A percentile compares a stretch with the other conserved stretches of the same genome.
Evolutionary conservation across 2,329 filamentous ascomycete genomes (phyloP).

Genomic region (Arthroderma sp.): DNA sequence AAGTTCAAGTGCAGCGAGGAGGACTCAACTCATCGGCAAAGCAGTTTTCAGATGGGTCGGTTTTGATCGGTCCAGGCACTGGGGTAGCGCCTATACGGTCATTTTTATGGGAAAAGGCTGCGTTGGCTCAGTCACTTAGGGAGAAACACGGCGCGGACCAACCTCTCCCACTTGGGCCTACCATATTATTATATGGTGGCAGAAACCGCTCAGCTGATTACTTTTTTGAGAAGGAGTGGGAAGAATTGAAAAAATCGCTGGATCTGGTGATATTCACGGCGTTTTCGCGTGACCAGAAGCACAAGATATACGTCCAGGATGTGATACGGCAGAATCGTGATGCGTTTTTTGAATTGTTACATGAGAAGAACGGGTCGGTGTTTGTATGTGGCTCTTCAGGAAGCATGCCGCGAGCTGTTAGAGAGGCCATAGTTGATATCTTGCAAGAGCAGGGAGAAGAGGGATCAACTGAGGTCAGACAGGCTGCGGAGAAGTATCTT

Average conservation of each 20-base stretch:
- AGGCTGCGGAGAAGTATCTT: constrained; percentile 44
- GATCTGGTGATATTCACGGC: constrained; percentile 47
- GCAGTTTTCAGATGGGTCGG: constrained; percentile 44
- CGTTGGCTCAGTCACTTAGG: constrained; percentile 21
- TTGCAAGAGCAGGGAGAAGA: constrained; percentile 35
- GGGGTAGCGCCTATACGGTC: constrained; percentile 75
- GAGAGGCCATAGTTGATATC: constrained; percentile 51
- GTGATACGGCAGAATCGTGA: constrained; percentile 39
- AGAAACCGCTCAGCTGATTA: constrained; percentile 63
- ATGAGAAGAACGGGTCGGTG: constrained; percentile 37
- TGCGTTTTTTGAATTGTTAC: constrained; percentile 40
- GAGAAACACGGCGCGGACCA: constrained; percentile 18
- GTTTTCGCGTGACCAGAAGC: constrained; percentile 55
- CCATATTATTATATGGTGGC: constrained; percentile 70
- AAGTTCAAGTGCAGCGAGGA: constrained; percentile 44
- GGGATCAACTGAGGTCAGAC: constrained; percentile 19
- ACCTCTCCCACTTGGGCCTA: constrained; percentile 25
- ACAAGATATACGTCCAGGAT: constrained; percentile 58
- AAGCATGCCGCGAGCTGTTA: constrained; percentile 57
- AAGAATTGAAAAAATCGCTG: constrained; percentile 26
- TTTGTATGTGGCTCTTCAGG: constrained; percentile 47
- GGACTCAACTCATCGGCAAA: constrained; percentile 36
- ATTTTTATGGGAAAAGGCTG: constrained; percentile 60
- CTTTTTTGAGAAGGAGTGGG: constrained; percentile 72
- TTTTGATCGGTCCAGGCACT: constrained; percentile 75